Percentiles rank a stretch among this genome's conserved stretches.
Evolutionary conservation across 495 filamentous ascomycete species (phyloP).

Genomic region (Pseudomonodictys pantanalensis): DNA sequence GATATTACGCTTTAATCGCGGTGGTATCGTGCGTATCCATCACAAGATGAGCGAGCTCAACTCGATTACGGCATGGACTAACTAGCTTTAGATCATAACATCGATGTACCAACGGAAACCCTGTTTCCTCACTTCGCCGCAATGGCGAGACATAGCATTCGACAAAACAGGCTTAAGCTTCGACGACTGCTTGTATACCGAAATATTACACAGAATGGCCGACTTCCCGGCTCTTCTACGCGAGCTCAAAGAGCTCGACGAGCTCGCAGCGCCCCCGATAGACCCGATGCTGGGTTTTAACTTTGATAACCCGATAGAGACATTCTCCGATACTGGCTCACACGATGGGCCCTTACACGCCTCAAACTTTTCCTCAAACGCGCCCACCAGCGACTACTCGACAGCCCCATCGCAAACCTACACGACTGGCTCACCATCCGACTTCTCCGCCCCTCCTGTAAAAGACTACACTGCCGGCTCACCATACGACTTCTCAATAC

Average conservation of each 20-base stretch:
- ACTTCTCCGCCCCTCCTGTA: neutral
- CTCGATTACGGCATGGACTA: neutral
- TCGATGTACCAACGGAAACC: constrained; percentile 22
- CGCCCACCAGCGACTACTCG: neutral
- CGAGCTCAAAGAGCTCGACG: constrained; percentile 13
- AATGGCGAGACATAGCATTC: constrained; percentile 22
- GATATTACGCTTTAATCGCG: constrained; percentile 19
- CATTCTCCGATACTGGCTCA: neutral
- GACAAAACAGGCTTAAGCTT: constrained; percentile 19
- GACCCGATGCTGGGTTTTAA: neutral
- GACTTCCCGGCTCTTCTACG: constrained; percentile 16
- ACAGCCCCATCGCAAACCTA: neutral
- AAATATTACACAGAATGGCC: constrained; percentile 21
- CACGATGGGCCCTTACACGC: too few relatives aligned
- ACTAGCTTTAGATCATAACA: constrained; percentile 14
- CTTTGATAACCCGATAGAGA: neutral
- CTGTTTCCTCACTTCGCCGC: constrained; percentile 21
- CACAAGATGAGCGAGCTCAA: too few relatives aligned
- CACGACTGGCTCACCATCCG: too few relatives aligned
- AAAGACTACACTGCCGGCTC: too few relatives aligned
- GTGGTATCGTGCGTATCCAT: constrained; percentile 17
- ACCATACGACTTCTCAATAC: too few relatives aligned
- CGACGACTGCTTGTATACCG: constrained; percentile 23
- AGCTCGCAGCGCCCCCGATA: neutral
- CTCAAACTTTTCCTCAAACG: neutral